Evolutionary conservation across 495 filamentous ascomycete genomes (phyloP), one percentile per base, ranked within the genome.

Genomic region (Lineolata rhizophorae): DNA sequence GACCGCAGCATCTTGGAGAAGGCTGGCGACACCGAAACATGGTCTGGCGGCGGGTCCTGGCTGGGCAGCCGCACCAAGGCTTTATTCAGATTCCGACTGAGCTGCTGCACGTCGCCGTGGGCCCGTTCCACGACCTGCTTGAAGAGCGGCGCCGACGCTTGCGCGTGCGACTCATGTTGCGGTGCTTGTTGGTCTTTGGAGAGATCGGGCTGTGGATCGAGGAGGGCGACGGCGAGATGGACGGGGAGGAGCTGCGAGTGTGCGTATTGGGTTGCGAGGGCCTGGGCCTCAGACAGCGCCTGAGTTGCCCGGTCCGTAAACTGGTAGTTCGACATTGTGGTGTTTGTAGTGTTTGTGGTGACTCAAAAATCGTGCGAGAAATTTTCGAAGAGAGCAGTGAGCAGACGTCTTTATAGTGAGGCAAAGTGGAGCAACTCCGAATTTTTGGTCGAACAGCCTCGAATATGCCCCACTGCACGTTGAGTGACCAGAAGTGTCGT

Each of bases 71-170:
- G 74, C 31, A 97, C 87, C 32, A 95, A 57, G 5, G 61, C 65
- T 62, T 87, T 93, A 63, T 94, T 93, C 31, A 97, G 61, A 4
- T 77, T 61, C 32, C 87, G 69, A 47, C 93, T 80, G 35, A 97
- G 67, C 3, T 71, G 60, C 47, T 93, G 87, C 19, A 79, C 63
- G 48, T 97, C 87, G 44, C 87, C 87, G 49, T 91, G 74, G 28
- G 87, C 87, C 29, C 79, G 75, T 44, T 97, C 84, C 29, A 97
- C 62, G 38, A 94, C 85, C 54, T 95, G 87, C 34, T 74, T 70
- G 61, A 95, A 84, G 25, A 95, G 68, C 2, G 84, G 75, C 40
- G 63, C 57, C 2, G 70, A 59, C 14, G 57, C 34, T 4, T 52
- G 39, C 20, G 61, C 57, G 42, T 70, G 62, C 29, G 74, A 66